A percentile compares a stretch with the other conserved stretches of the same genome.
Evolutionary conservation across 2,329 filamentous ascomycete species (phyloP).

Genomic region (Aspergillus sergii): DNA sequence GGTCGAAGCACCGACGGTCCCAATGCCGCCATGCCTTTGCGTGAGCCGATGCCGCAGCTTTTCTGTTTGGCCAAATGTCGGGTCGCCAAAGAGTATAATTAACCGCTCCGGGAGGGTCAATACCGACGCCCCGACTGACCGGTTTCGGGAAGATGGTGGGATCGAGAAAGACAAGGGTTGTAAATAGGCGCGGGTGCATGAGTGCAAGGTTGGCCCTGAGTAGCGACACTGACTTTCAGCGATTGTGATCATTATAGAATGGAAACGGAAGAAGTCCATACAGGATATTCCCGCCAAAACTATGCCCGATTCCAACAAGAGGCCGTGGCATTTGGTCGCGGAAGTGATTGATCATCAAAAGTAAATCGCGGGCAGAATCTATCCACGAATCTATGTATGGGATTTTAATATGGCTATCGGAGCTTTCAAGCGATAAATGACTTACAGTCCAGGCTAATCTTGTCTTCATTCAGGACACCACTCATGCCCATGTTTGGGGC

Average conservation of each 20-base stretch:
- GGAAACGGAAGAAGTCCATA: not conserved
- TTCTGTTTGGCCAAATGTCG: constrained; percentile 14
- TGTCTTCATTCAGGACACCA: constrained; percentile 14
- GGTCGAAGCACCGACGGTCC: constrained; percentile 14
- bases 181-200: constrained; percentile 9
- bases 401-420: not conserved
- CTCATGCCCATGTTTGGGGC: constrained; percentile 13
- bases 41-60: constrained; percentile 2
- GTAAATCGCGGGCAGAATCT: constrained; percentile 19
- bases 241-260: not conserved
- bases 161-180: constrained; percentile 13
- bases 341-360: constrained; percentile 22
- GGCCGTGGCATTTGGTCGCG: constrained; percentile 20
- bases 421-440: not conserved
- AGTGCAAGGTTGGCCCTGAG: constrained; percentile 1
- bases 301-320: constrained; percentile 21
- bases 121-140: not conserved
- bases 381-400: constrained; percentile 12
- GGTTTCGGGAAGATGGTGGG: constrained; percentile 11
- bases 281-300: constrained; percentile 13
- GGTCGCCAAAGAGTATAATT: constrained; percentile 6
- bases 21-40: constrained; percentile 8
- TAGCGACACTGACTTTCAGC: not conserved
- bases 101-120: not conserved
- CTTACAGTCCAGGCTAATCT: constrained; percentile 15